phyloP scores from a whole-genome alignment of 1,284 basidiomycete genomes.

The Puccinia horiana region DNA sequence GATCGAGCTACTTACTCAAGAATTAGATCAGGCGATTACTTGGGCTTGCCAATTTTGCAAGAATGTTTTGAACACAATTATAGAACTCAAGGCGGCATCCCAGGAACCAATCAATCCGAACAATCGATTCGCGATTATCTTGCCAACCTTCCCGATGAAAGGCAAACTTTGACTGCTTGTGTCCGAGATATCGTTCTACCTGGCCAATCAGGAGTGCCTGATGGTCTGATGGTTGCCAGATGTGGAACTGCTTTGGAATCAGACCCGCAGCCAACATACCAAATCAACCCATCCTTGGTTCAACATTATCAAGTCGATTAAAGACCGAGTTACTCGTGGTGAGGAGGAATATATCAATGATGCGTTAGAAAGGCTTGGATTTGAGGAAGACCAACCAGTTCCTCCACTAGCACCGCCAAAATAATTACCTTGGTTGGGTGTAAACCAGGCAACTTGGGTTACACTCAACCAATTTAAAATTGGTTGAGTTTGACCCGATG shows the following conservation, averaged over 20 bases:
- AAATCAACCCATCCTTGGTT: background rate
- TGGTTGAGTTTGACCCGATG: too few species aligned
- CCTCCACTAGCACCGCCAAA: too few species aligned
- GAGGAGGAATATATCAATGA: too few species aligned
- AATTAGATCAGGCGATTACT: background rate
- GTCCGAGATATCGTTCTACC: background rate
- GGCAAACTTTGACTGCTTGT: background rate
- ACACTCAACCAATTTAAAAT: too few species aligned
- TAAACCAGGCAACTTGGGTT: too few species aligned
- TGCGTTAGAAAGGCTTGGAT: too few species aligned
- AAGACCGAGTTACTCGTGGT: too few species aligned
- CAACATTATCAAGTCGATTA: background rate
- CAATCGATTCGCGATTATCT: background rate
- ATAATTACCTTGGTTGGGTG: too few species aligned
- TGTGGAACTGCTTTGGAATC: background rate
- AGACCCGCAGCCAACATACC: background rate
- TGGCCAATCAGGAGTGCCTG: background rate
- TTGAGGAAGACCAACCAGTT: too few species aligned
- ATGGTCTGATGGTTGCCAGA: too few species aligned
- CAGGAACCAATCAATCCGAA: background rate
- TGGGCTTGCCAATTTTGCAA: background rate
- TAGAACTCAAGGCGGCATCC: background rate
- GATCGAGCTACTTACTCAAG: background rate
- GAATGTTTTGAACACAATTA: background rate
- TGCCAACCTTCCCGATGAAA: background rate